Base-by-base conservation (phyloP, 176 grass and related monocot genomes). In the Saccharum officinarum region DNA sequence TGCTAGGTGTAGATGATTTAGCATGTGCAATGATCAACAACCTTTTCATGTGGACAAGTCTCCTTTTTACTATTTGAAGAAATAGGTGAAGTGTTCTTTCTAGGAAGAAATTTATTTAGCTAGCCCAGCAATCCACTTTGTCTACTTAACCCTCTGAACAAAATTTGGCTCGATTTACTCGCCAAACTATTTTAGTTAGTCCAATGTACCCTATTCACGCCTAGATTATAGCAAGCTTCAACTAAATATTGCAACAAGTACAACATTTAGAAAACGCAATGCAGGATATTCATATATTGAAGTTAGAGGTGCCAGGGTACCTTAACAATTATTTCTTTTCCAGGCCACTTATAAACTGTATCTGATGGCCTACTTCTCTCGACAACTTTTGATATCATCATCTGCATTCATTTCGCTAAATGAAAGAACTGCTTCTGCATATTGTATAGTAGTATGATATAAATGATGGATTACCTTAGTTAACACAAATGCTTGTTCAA, bases 401-500 rank as follows among this genome's bases (percentile, higher is more conserved):
- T 98, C 96, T 98, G 86, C 15, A 20, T 87, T 73, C 36, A 86
- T 75, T 77, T 87, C 10, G 78, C 49, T 80, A 39, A 73, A 83
- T 37, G 65, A 68, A 84, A 81, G 45, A 83, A 80, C 78, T 81
- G 54, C 42, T 40, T 59, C 50, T 75, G 67, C 34, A 84, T 50
- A 86, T 31, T 41, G 55, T 42, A 71, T 34, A 73, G 16, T 60
- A 73, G 46, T 26, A 87, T 16, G 28, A 50, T 75, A 73, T 25
- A 44, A 90, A 74, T 74, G 68, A 82, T 79, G 77, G 44, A 54
- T 79, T 93, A 98, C 96, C 87, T 94, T 98, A 15, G 89, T 98
- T 80, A 85, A 84, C 64, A 93, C 87, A 89, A 98, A 95, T 83
- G 91, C 96, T 83, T 98, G 96, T 90, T 98, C 96, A 57, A 95